Conservation (phyloP, 257 asterid genomes). For the Plantago major region DNA sequence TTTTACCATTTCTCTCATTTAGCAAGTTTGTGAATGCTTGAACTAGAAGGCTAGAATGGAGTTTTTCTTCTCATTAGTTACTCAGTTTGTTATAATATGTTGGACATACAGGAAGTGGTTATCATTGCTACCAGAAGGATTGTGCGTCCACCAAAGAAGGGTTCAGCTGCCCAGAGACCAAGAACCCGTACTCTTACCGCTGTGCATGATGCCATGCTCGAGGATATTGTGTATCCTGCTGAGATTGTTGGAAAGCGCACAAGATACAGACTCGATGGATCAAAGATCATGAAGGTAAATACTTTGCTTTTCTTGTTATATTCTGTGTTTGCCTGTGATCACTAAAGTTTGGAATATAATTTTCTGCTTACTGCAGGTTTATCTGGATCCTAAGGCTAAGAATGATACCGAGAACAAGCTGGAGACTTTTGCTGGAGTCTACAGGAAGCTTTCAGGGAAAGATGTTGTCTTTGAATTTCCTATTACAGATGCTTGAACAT, state of each 20-base stretch:
- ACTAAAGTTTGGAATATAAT: too few relatives aligned
- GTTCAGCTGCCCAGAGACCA: constrained; percentile 68
- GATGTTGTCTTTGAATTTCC: constrained; percentile 47
- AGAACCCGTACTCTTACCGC: constrained; percentile 65
- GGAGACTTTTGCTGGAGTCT: constrained; percentile 41
- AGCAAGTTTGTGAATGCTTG: too few relatives aligned
- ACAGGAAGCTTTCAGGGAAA: constrained; percentile 45
- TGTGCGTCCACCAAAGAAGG: constrained; percentile 71
- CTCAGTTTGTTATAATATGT: neutral
- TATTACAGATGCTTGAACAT: constrained; percentile 1
- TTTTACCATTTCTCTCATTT: too few relatives aligned
- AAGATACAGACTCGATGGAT: constrained; percentile 65
- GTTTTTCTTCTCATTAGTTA: too few relatives aligned
- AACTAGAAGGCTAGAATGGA: too few relatives aligned
- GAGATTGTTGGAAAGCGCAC: constrained; percentile 64
- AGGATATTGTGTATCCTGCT: constrained; percentile 68
- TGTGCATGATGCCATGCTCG: constrained; percentile 74
- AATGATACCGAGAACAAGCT: constrained; percentile 32
- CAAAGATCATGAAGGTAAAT: constrained; percentile 65
- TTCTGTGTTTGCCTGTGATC: too few relatives aligned
- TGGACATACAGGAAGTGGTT: constrained; percentile 58
- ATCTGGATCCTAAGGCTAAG: constrained; percentile 23
- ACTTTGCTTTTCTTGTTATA: neutral
- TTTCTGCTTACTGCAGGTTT: constrained; percentile 7
- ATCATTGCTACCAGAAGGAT: constrained; percentile 78